These are phyloP conservation scores for Rhodotorula sp. DNA, from an alignment of 1,284 basidiomycete species.

Conservation along the genomic window DNA sequence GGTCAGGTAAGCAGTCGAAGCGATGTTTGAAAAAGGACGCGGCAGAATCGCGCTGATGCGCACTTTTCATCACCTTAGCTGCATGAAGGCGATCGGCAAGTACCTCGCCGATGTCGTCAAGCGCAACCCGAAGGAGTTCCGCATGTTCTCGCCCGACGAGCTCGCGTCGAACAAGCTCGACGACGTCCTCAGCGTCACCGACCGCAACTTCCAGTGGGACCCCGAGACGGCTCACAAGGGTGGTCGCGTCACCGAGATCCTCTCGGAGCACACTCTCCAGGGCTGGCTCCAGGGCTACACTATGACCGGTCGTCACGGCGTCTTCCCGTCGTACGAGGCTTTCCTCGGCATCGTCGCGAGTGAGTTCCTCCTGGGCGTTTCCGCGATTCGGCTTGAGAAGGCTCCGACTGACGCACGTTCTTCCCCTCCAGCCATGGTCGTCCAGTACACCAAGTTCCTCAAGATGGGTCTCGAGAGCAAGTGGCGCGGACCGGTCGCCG, in stretches of 20 bases:
- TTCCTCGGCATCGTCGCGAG: conserved; percentile 65
- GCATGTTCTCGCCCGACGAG: conserved; percentile 89
- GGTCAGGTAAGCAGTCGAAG: conserved; percentile 48
- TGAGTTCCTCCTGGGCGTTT: conserved; percentile 5
- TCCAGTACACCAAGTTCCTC: conserved; percentile 77
- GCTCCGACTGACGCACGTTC: neutral
- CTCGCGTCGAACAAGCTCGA: conserved; percentile 86
- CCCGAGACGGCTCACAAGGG: conserved; percentile 58
- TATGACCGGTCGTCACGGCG: conserved; percentile 64
- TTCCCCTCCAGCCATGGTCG: conserved; percentile 26
- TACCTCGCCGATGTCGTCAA: conserved; percentile 54
- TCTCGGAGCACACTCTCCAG: conserved; percentile 80
- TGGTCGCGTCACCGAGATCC: conserved; percentile 79
- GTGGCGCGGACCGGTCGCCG: conserved; percentile 70
- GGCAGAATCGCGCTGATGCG: no score
- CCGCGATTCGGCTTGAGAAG: neutral
- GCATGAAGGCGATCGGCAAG: conserved; percentile 71
- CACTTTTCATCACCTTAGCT: conserved; percentile 46
- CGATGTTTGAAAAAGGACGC: no score
- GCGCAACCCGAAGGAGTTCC: conserved; percentile 70
- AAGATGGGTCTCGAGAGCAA: conserved; percentile 67
- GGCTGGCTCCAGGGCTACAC: conserved; percentile 48
- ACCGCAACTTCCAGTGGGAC: conserved; percentile 78
- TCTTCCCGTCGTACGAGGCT: conserved; percentile 86
- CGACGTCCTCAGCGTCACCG: conserved; percentile 59